Evolutionary conservation across 805 yeast genomes (phyloP), one percentile per base, ranked within the genome.

Genomic region (Kurtzmaniella fragi): DNA sequence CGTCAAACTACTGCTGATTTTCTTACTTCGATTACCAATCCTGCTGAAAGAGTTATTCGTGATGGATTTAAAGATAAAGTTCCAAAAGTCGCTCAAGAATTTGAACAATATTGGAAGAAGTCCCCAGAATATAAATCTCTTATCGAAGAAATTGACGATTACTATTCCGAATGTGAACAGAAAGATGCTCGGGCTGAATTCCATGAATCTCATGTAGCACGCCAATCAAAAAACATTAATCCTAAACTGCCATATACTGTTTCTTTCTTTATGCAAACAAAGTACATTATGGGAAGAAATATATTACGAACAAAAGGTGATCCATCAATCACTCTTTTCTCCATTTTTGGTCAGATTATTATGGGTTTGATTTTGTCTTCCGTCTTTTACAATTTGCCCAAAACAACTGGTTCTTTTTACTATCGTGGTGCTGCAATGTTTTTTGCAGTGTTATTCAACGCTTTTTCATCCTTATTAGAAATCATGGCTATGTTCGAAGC

Each of bases 1-100:
- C 74, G 86, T 67, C 80, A 78, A 70, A 77, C 84, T 3, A 78
- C 85, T 36, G 78, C 84, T 7, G 87, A 81, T 54, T 81, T 67
- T 53, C 71, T 81, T 51, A 80, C 86, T 13, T 71, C 84, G 4
- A 73, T 80, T 37, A 81, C 87, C 13, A 82, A 80, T 56, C 84
- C 82, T 12, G 71, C 70, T 23, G 84, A 80, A 43, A 71, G 85
- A 63, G 62, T 72, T 12, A 54, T 54, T 17, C 59, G 55, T 38
- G 65, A 67, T 12, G 85, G 82, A 11, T 70, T 47, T 43, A 79
- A 75, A 50, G 57, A 59, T 32, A 66, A 57, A 41, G 75, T 78
- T 14, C 86, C 87, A 17, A 56, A 64, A 40, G 69, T 79, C 13
- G 71, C 84, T 11, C 57, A 59, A 16, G 84, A 80, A 45, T 80